Evolutionary conservation across 2,329 filamentous ascomycete species (phyloP).

Genomic region (Chrysoporthe deuterocubensis): DNA sequence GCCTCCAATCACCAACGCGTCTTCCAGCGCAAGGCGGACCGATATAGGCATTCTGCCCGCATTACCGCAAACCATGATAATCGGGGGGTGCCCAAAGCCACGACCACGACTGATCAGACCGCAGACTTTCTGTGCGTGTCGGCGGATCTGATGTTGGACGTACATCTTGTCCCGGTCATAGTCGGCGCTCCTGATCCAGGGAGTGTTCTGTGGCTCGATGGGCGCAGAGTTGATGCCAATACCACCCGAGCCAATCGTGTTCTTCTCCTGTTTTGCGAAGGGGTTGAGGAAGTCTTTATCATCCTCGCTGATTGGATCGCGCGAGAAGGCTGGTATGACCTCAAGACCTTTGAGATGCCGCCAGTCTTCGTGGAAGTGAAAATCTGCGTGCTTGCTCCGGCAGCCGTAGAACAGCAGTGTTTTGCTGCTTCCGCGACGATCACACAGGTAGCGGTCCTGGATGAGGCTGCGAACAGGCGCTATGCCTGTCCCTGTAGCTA

Average conservation of each 20-base stretch:
- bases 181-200: constrained; percentile 26
- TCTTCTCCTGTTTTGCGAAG: constrained; percentile 10
- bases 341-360: constrained; percentile 36
- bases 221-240: constrained; percentile 8
- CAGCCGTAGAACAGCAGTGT: constrained; percentile 80
- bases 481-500: constrained; percentile 85
- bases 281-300: constrained; percentile 21
- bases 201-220: constrained; percentile 23
- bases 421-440: constrained; percentile 44
- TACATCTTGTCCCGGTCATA: constrained; percentile 52
- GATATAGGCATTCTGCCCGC: constrained; percentile 62
- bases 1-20: constrained; percentile 48
- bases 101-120: constrained; percentile 37
- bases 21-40: constrained; percentile 56
- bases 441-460: constrained; percentile 64
- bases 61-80: constrained; percentile 60
- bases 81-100: constrained; percentile 39
- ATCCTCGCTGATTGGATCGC: constrained; percentile 40
- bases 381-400: constrained; percentile 75
- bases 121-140: constrained; percentile 44
- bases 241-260: not conserved
- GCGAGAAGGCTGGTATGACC: constrained; percentile 53
- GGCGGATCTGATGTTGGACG: constrained; percentile 58
- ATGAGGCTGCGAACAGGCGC: constrained; percentile 82
- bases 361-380: constrained; percentile 84